Evolutionary conservation across 441 rosid species (phyloP).

Genomic region (Melastoma candidum): DNA sequence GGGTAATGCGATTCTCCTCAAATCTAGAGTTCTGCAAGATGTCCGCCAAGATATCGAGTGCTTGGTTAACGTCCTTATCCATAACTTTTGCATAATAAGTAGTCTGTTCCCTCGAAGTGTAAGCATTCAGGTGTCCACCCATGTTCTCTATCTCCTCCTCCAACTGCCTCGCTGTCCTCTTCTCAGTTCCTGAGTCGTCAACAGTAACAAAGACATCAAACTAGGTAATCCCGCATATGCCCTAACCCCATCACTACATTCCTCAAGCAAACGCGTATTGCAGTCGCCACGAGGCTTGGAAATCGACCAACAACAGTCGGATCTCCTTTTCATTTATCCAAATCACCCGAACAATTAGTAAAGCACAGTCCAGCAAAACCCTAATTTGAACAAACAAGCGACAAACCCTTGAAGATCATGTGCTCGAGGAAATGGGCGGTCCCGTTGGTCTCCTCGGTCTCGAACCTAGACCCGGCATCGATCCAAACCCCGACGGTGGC

Average conservation of each 20-base stretch:
- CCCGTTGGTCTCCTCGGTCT: slow-evolving; percentile 70
- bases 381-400: background rate
- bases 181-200: slow-evolving; percentile 29
- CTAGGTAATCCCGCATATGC: background rate
- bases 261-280: too few relatives aligned
- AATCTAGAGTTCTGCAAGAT: slow-evolving; percentile 88
- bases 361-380: too few relatives aligned
- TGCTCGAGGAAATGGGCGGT: slow-evolving; percentile 91
- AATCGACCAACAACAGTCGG: too few relatives aligned
- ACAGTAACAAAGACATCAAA: background rate
- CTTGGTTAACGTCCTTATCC: slow-evolving; percentile 59
- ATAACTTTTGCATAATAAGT: slow-evolving; percentile 78
- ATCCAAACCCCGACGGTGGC: slow-evolving; percentile 99
- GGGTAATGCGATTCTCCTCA: slow-evolving; percentile 49
- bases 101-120: slow-evolving; percentile 89
- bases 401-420: slow-evolving; percentile 75
- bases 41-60: slow-evolving; percentile 71
- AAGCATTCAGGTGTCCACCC: slow-evolving; percentile 90
- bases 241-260: too few relatives aligned
- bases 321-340: too few relatives aligned
- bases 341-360: too few relatives aligned
- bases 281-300: too few relatives aligned
- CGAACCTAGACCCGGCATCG: slow-evolving; percentile 91
- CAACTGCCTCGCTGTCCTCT: slow-evolving; percentile 38
- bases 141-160: slow-evolving; percentile 88